Evolutionary conservation across 345 rosid genomes (phyloP), one percentile per base, ranked within the genome.

Genomic region (Turritis glabra): DNA sequence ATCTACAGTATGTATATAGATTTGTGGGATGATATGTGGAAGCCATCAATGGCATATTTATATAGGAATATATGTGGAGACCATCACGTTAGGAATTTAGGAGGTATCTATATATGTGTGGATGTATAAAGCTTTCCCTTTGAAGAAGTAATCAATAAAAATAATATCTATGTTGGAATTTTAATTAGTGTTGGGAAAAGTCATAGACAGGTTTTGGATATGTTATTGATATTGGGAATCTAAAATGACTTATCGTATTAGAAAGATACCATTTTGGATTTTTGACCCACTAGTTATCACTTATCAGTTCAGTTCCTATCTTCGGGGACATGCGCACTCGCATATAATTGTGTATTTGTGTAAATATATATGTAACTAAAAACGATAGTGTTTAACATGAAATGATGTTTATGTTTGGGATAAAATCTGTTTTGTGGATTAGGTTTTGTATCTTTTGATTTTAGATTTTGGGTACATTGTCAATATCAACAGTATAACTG

Each of bases 21-120:
- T 55, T 50, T 35, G 19, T 57, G 41, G 53, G 67, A 35, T 58
- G 22, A 65, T 64, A 66, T 48, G 5, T 35, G 13, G 64, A 74
- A 66, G 78, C 67, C 46, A 50, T 48, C 62, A 74, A 2, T 67
- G 33, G 51, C 74, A 68, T 51, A 40, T 68, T 59, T 43, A 60
- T 61, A n/a, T 52, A n/a, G 4, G 6, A 40, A 46, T 30, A 9
- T 58, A 60, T 60, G 40, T 61, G 56, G 56, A 11, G 21, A 50
- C 13, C 5, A 51, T 21, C 48, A 5, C 73, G 48, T 59, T n/a
- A n/a, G 48, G 37, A 57, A 19, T 18, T 67, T 26, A 50, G 32
- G 41, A 61, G 7, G 50, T 32, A 30, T 47, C 48, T 50, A 48
- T 33, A 50, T 52, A 10, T 41, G 12, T 56, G 65, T 57, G 43